These are phyloP conservation scores for Metschnikowia lunata DNA, from an alignment of 805 yeast species.

Conservation along the genomic window DNA sequence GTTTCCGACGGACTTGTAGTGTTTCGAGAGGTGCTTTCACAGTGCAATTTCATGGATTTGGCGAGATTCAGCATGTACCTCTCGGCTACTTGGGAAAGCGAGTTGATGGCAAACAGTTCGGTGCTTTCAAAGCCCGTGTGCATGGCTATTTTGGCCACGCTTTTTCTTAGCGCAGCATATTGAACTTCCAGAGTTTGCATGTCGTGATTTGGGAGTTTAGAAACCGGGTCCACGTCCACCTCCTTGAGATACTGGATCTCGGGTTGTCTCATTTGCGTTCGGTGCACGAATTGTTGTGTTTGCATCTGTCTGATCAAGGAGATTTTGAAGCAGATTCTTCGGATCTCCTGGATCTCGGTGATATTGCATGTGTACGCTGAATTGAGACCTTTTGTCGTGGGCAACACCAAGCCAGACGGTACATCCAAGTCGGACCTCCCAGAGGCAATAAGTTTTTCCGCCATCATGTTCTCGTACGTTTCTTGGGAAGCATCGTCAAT, in stretches of 20 bases:
- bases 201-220: constrained; percentile 70
- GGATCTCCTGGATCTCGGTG: constrained; percentile 75
- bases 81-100: constrained; percentile 79
- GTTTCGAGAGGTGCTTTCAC: constrained; percentile 57
- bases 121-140: constrained; percentile 87
- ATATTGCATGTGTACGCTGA: constrained; percentile 62
- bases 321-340: constrained; percentile 84
- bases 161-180: constrained; percentile 59
- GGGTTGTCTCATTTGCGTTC: constrained; percentile 68
- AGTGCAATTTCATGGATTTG: constrained; percentile 61
- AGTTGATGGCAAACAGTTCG: constrained; percentile 70
- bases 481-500: constrained; percentile 41
- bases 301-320: constrained; percentile 88
- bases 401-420: constrained; percentile 28
- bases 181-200: constrained; percentile 55
- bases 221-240: constrained; percentile 76
- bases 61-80: constrained; percentile 73
- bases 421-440: constrained; percentile 20
- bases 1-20: constrained; percentile 40
- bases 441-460: constrained; percentile 30
- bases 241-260: constrained; percentile 59
- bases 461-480: constrained; percentile 31
- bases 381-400: constrained; percentile 54
- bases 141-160: constrained; percentile 79
- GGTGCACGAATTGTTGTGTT: constrained; percentile 69